Evolutionary conservation across 176 grass and related monocot genomes (phyloP), one percentile per base, ranked within the genome.

Genomic region (Lolium multiflorum): DNA sequence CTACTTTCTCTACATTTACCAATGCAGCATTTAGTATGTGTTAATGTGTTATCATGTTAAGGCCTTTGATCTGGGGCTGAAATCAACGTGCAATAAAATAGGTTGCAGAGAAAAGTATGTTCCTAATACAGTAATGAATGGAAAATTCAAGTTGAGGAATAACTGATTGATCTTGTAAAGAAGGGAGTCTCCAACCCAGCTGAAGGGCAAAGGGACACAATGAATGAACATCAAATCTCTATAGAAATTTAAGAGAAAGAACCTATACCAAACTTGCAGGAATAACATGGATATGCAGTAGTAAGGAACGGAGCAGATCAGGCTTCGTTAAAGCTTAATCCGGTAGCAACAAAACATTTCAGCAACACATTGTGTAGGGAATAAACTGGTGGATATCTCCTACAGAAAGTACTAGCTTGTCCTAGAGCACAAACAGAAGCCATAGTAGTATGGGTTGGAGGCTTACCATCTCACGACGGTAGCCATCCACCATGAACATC

Each of bases 401-500:
- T 73, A 6, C 43, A 73, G 31, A 35, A 35, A 56, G 8, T 22
- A 14, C 11, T 65, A 65, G 25, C 62, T 65, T 65, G 12, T 65
- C 62, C 47, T 35, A 35, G 31, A 35, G 47, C 12, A 74, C 3
- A 74, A 49, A 70, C 37, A 74, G 9, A 25, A 26, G 4, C n/a
- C 2, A 25, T 3, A 25, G 6, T 72, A 24, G 46, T 6, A 55
- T 55, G 73, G 1, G 22, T 75, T 3, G 47, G 47, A 26, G 47
- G 73, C 25, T 11, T 20, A 76, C 73, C 49, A 76, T 76, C 73
- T 76, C 73, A 35, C 25, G 24, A 55, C 49, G 14, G 35, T 0
- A 55, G 9, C 49, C 73, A 54, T 76, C 49, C 49, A 76, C 49
- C 73, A 76, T 76, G 17, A 76, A 76, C 49, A 76, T 76, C 49